Evolutionary conservation across 2,329 filamentous ascomycete species (phyloP).

Genomic region (Dactylellina haptotyla): DNA sequence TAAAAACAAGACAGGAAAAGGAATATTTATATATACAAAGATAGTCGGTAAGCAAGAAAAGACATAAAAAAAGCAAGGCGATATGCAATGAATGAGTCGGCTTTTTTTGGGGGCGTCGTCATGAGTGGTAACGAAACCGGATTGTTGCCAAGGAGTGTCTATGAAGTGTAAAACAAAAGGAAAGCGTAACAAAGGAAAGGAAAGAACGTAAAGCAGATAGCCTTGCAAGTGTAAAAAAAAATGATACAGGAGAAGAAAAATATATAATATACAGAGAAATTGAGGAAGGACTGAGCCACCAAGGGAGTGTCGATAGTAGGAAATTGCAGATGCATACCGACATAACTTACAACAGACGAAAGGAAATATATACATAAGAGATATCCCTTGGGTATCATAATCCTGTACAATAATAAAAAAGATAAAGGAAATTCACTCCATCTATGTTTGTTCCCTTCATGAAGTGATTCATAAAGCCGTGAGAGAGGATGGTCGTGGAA

Average conservation of each 20-base stretch:
- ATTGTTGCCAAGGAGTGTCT: slow-evolving; percentile 51
- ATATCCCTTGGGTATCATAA: slow-evolving; percentile 55
- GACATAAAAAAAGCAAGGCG: background rate
- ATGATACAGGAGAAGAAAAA: slow-evolving; percentile 7
- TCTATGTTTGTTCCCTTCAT: slow-evolving; percentile 50
- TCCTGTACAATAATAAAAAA: slow-evolving; percentile 47
- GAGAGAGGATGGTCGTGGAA: slow-evolving; percentile 15
- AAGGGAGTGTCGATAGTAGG: slow-evolving; percentile 51
- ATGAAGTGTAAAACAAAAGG: slow-evolving; percentile 3
- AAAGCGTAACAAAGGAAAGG: background rate
- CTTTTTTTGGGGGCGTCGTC: slow-evolving; percentile 12
- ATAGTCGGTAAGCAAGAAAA: slow-evolving; percentile 27
- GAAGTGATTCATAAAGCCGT: slow-evolving; percentile 46
- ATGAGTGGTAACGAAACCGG: slow-evolving; percentile 18
- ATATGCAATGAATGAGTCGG: slow-evolving; percentile 22
- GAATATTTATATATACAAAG: slow-evolving; percentile 22
- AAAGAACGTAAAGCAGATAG: slow-evolving; percentile 19
- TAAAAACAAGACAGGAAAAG: slow-evolving; percentile 17
- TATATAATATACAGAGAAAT: slow-evolving; percentile 36
- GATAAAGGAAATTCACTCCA: slow-evolving; percentile 33
- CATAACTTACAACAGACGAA: slow-evolving; percentile 25
- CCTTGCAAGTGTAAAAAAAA: slow-evolving; percentile 7
- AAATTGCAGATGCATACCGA: slow-evolving; percentile 44
- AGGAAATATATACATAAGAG: slow-evolving; percentile 55
- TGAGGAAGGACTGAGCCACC: slow-evolving; percentile 36